Evolutionary conservation across 148 eudicot genomes (phyloP).

Genomic region (Rhododendron williamsianum): DNA sequence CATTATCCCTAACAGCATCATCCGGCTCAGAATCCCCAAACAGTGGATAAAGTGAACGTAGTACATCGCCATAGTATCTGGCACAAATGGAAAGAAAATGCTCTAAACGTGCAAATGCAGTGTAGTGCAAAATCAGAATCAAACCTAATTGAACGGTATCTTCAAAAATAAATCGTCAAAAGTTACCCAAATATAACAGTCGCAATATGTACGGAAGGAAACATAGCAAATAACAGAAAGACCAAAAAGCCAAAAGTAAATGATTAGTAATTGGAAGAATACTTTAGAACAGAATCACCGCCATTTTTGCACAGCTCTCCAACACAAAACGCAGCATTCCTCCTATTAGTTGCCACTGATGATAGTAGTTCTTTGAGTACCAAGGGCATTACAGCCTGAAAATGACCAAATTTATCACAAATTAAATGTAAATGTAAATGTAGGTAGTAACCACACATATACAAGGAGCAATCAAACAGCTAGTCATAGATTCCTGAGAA

Average conservation of each 20-base stretch:
- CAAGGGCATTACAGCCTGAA: conserved; percentile 81
- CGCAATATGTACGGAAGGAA: background rate
- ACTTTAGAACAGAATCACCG: conserved; percentile 75
- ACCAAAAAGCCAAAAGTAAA: background rate
- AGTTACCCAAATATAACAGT: background rate
- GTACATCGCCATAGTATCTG: conserved; percentile 73
- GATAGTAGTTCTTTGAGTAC: conserved; percentile 81
- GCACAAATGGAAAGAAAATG: conserved; percentile 23
- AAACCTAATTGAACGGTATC: background rate
- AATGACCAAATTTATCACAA: conserved; percentile 17
- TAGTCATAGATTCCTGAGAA: background rate
- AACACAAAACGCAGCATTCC: conserved; percentile 96
- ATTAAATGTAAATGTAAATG: background rate
- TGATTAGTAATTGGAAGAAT: conserved; percentile 24
- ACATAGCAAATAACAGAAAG: background rate
- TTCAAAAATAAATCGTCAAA: background rate
- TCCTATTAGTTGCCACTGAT: conserved; percentile 74
- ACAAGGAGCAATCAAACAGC: background rate
- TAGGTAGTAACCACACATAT: background rate
- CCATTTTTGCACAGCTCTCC: conserved; percentile 97
- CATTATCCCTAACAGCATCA: conserved; percentile 96
- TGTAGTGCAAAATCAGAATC: background rate
- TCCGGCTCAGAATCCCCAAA: conserved; percentile 90
- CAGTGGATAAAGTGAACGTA: conserved; percentile 72
- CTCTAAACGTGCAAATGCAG: conserved; percentile 12